Conservation (phyloP, 768 basidiomycete genomes). For the Megacollybia marginata region DNA sequence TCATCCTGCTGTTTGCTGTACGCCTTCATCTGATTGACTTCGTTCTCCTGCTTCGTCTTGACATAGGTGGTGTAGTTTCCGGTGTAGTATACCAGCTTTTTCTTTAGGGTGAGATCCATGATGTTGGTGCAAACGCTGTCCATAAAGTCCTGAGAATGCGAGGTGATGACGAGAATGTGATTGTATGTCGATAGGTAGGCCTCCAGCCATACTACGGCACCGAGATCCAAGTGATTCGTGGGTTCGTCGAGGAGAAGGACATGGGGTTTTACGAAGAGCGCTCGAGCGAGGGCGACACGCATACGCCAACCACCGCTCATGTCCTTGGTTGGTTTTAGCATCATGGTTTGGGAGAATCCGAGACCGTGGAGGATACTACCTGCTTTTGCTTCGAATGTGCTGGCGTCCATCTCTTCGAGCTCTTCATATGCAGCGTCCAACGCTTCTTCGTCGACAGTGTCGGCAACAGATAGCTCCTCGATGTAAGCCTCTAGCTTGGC, state of each 20-base stretch:
- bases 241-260: slow-evolving; percentile 90
- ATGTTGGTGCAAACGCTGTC: slow-evolving; percentile 96
- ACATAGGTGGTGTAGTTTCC: slow-evolving; percentile 99
- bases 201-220: slow-evolving; percentile 98
- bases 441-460: slow-evolving; percentile 80
- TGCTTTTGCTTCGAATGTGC: slow-evolving; percentile 93
- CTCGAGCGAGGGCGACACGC: slow-evolving; percentile 94
- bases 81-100: slow-evolving; percentile 89
- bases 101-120: slow-evolving; percentile 91
- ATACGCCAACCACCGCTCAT: slow-evolving; percentile 99
- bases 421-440: slow-evolving; percentile 91
- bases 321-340: slow-evolving; percentile 94
- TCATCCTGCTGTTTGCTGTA: slow-evolving; percentile 98
- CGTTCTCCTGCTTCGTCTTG: slow-evolving; percentile 93
- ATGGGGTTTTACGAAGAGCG: slow-evolving; percentile 95
- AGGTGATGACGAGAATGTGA: slow-evolving; percentile 96
- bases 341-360: slow-evolving; percentile 86
- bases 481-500: slow-evolving; percentile 89
- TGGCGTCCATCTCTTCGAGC: slow-evolving; percentile 93
- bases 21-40: slow-evolving; percentile 99
- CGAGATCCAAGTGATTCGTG: slow-evolving; percentile 91
- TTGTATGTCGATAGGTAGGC: slow-evolving; percentile 97
- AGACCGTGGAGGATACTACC: slow-evolving; percentile 96
- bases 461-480: slow-evolving; percentile 87
- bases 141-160: slow-evolving; percentile 99